Evolutionary conservation across 2,329 filamentous ascomycete species (phyloP).

Genomic region (Pyrenophora graminea): DNA sequence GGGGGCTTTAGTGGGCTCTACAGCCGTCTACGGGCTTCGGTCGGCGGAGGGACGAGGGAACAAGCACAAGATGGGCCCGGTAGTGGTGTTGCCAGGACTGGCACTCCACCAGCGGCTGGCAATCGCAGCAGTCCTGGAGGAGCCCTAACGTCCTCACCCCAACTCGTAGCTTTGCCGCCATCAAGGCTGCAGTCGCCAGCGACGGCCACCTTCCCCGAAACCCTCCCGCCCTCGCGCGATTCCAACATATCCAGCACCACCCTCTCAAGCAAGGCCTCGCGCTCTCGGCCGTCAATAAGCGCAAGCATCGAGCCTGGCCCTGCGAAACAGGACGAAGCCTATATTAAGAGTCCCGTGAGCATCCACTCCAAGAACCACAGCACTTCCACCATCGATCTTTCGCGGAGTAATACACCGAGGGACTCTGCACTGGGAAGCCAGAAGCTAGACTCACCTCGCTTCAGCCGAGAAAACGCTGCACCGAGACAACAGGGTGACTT

Average conservation of each 20-base stretch:
- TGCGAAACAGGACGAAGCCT: conserved; percentile 32
- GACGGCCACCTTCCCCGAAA: conserved; percentile 42
- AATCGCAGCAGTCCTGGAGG: conserved; percentile 28
- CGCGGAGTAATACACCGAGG: conserved; percentile 21
- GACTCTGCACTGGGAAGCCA: conserved; percentile 17
- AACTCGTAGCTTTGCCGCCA: conserved; percentile 40
- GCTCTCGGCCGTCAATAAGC: conserved; percentile 36
- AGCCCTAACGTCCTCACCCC: conserved; percentile 43
- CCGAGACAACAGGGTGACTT: conserved; percentile 30
- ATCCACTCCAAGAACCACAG: conserved; percentile 29
- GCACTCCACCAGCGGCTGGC: conserved; percentile 16
- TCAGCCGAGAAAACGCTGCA: conserved; percentile 25
- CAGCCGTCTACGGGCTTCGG: conserved; percentile 78
- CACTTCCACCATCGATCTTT: conserved; percentile 23
- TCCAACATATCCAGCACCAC: conserved; percentile 38
- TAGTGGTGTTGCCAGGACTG: conserved; percentile 27
- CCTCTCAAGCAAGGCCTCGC: conserved; percentile 38
- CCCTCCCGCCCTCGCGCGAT: conserved; percentile 40
- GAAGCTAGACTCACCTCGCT: conserved; percentile 24
- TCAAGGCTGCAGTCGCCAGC: conserved; percentile 48
- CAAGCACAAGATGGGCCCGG: conserved; percentile 36
- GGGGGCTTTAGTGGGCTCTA: conserved; percentile 89
- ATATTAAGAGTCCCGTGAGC: conserved; percentile 33
- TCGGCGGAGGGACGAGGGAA: conserved; percentile 68
- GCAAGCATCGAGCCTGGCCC: conserved; percentile 28